A percentile compares a stretch with the other conserved stretches of the same genome.
These are phyloP conservation scores for Aspergillus costaricaensis DNA, from an alignment of 2,329 filamentous ascomycete species.

Conservation along the genomic window DNA sequence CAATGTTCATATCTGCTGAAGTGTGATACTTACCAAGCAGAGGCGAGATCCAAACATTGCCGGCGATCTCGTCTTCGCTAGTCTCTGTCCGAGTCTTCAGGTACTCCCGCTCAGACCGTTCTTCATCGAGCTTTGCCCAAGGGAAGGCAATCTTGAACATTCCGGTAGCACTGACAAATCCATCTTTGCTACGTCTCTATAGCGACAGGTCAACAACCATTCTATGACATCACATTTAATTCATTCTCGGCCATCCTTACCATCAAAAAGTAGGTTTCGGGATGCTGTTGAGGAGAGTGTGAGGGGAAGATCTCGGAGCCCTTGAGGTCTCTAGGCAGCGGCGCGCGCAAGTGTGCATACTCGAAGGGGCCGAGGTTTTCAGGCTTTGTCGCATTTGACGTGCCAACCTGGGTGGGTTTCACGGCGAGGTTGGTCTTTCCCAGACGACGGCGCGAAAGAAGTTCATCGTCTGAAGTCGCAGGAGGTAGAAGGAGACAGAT, in stretches of 20 bases:
- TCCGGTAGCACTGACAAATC: conserved; percentile 66
- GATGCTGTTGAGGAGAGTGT: conserved; percentile 60
- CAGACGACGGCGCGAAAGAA: conserved; percentile 81
- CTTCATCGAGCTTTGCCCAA: conserved; percentile 62
- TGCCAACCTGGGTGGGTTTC: conserved; percentile 73
- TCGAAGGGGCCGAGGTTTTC: conserved; percentile 82
- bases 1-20: background rate
- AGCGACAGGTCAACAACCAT: conserved; percentile 7
- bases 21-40: conserved; percentile 57
- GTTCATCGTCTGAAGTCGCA: conserved; percentile 61
- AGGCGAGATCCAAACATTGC: conserved; percentile 94
- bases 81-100: conserved; percentile 81
- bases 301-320: conserved; percentile 89
- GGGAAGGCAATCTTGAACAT: conserved; percentile 72
- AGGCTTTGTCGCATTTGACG: conserved; percentile 69
- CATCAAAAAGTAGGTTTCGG: conserved; percentile 96
- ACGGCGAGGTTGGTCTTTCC: conserved; percentile 89
- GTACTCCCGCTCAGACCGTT: conserved; percentile 64
- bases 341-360: conserved; percentile 92
- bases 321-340: conserved; percentile 84
- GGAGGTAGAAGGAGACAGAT: conserved; percentile 11
- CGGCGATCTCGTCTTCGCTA: conserved; percentile 87
- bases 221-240: background rate
- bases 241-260: conserved; percentile 41
- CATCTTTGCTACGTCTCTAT: conserved; percentile 65